Conservation (phyloP, 306 rosid genomes). For the Inga laurina region DNA sequence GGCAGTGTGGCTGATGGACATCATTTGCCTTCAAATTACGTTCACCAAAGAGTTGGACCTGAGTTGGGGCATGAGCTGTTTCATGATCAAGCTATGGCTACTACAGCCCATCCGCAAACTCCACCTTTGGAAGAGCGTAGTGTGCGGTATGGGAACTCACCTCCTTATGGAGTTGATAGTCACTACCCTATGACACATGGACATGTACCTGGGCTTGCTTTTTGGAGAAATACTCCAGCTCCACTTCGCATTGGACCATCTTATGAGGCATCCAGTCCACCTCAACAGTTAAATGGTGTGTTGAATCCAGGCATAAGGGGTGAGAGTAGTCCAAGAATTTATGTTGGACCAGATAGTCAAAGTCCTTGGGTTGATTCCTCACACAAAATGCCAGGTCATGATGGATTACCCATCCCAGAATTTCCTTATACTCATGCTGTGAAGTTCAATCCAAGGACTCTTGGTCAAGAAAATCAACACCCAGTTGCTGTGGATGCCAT, state of each 20-base stretch:
- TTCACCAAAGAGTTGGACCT: conserved; percentile 60
- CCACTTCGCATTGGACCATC: conserved; percentile 61
- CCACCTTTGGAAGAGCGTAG: conserved; percentile 69
- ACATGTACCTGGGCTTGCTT: conserved; percentile 53
- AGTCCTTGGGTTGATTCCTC: conserved; percentile 71
- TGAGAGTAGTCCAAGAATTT: conserved; percentile 71
- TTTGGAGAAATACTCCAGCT: conserved; percentile 68
- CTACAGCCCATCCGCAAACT: conserved; percentile 48
- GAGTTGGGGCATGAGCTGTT: conserved; percentile 69
- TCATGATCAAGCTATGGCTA: conserved; percentile 69
- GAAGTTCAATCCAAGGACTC: conserved; percentile 44
- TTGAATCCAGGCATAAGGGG: conserved; percentile 63
- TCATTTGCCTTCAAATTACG: conserved; percentile 48
- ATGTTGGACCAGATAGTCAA: conserved; percentile 60
- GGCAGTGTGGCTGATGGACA: conserved; percentile 61
- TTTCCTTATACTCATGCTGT: conserved; percentile 52
- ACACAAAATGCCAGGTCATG: conserved; percentile 59
- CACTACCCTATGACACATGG: conserved; percentile 57
- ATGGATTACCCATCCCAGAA: conserved; percentile 58
- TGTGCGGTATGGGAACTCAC: conserved; percentile 58
- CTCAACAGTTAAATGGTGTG: conserved; percentile 59
- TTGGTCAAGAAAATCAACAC: conserved; percentile 56
- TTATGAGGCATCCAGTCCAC: conserved; percentile 57
- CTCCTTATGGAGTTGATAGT: conserved; percentile 71
- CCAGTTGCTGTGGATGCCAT: conserved; percentile 38